Evolutionary conservation across 345 rosid genomes (phyloP), one percentile per base, ranked within the genome.

Genomic region (Murraya koenigii): DNA sequence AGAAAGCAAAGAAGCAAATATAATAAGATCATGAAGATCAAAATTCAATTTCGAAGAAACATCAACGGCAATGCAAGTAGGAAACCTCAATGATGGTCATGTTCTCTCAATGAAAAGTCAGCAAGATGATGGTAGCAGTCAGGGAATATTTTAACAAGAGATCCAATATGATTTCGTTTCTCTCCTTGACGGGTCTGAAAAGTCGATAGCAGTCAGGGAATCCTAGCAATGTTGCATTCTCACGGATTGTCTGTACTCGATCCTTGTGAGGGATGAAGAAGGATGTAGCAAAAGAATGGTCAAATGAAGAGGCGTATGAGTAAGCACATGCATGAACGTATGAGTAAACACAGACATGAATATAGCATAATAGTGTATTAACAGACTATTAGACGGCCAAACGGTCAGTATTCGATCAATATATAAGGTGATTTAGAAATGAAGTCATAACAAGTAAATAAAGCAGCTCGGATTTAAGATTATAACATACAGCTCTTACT

Each of bases 191-290:
- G 28, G 83, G 10, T 3, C 90, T 88, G 41, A 62, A 77, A 10
- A 88, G 84, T 75, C 80, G 77, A 36, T 88, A 87, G 55, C 75
- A 84, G 59, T 84, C 86, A 9, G 88, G 92, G 20, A 89, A 87
- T 0, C 92, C 87, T 74, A 85, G 87, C 23, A 87, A 6, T 69
- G 90, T 81, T 17, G 90, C 91, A 30, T 85, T 87, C 64, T 85
- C 92, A 15, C 86, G 86, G 15, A 88, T 78, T 25, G 85, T 61
- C 8, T 82, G 76, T 30, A 88, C 91, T 33, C 90, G 82, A 30
- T 86, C 85, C n/a, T 85, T 88, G 91, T 9, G 8, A 8, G 1
- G 89, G 88, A 41, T 88, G 87, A 65, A 86, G n/a, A 7, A 84
- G 26, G 3, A 23, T 28, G 86, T 84, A 28, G 20, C 44, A 38